Conservation (phyloP, 371 early-diverging fungal species). For the Mortierella polycephala region DNA sequence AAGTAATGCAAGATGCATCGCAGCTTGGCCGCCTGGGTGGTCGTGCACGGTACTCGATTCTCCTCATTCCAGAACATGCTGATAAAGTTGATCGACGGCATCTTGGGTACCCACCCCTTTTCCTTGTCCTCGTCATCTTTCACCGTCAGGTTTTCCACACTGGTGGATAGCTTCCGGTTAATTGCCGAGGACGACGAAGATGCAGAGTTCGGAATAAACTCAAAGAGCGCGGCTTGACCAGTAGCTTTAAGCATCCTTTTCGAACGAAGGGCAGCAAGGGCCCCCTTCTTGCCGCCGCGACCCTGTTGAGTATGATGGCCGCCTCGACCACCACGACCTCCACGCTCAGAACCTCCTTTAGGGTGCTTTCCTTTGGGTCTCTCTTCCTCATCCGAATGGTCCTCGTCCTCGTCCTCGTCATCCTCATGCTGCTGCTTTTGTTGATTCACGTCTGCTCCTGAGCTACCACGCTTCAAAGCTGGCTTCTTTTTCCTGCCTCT, state of each 20-base stretch:
- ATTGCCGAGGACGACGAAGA: neutral
- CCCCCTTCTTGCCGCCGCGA: conserved; percentile 5
- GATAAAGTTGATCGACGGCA: conserved; percentile 60
- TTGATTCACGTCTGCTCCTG: conserved; percentile 6
- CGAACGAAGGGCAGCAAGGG: conserved; percentile 10
- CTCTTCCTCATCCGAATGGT: conserved; percentile 23
- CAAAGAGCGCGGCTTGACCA: conserved; percentile 36
- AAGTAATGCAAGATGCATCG: conserved; percentile 63
- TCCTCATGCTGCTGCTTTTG: conserved; percentile 8
- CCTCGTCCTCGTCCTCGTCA: conserved; percentile 23
- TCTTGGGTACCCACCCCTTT: conserved; percentile 31
- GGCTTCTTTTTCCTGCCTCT: conserved; percentile 25
- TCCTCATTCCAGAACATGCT: conserved; percentile 51
- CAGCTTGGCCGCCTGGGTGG: conserved; percentile 55
- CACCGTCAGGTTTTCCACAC: conserved; percentile 19
- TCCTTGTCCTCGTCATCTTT: conserved; percentile 9
- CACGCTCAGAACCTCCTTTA: conserved; percentile 2
- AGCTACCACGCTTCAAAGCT: neutral
- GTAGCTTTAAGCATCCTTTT: conserved; percentile 20
- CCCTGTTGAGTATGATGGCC: conserved; percentile 5
- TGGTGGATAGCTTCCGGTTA: conserved; percentile 2
- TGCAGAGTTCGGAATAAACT: conserved; percentile 19
- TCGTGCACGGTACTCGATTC: conserved; percentile 26
- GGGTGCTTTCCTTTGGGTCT: conserved; percentile 5
- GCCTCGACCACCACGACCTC: conserved; percentile 13